Conservation (phyloP, 331 rosid genomes). For the Dryas integrifolia region DNA sequence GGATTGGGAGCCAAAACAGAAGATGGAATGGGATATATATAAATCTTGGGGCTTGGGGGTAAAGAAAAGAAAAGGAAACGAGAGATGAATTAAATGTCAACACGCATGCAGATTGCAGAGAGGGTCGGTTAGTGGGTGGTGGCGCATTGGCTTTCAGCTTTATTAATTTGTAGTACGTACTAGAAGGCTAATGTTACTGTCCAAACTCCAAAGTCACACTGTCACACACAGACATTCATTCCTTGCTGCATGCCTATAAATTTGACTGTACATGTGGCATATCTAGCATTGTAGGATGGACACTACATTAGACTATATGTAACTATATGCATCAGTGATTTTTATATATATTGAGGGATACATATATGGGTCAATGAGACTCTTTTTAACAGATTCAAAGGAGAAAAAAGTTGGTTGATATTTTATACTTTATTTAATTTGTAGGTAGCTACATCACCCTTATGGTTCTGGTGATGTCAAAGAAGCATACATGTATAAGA, state of each 20-base stretch:
- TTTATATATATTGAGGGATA: neutral
- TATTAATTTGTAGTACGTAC: neutral
- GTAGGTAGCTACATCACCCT: constrained; percentile 23
- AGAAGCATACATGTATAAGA: neutral
- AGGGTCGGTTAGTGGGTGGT: constrained; percentile 54
- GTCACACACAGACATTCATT: neutral
- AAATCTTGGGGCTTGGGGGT: constrained; percentile 1
- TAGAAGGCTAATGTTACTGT: neutral
- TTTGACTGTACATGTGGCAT: constrained; percentile 35
- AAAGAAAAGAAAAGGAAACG: constrained; percentile 16
- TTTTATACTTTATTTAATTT: neutral
- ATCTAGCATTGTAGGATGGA: constrained; percentile 19
- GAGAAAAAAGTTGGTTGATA: neutral
- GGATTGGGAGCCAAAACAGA: constrained; percentile 19
- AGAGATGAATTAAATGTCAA: constrained; percentile 37
- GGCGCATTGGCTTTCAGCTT: constrained; percentile 31
- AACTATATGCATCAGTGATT: neutral
- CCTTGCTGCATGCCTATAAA: constrained; percentile 3
- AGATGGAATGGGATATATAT: constrained; percentile 13
- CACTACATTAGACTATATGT: constrained; percentile 32
- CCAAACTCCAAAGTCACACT: neutral
- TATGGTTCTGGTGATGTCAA: constrained; percentile 40
- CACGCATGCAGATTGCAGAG: constrained; percentile 46
- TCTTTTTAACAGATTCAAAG: neutral
- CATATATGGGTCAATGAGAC: constrained; percentile 5